Evolutionary conservation across 177 flowering plant species (phyloP).

Genomic region (Vitis hybrid): DNA sequence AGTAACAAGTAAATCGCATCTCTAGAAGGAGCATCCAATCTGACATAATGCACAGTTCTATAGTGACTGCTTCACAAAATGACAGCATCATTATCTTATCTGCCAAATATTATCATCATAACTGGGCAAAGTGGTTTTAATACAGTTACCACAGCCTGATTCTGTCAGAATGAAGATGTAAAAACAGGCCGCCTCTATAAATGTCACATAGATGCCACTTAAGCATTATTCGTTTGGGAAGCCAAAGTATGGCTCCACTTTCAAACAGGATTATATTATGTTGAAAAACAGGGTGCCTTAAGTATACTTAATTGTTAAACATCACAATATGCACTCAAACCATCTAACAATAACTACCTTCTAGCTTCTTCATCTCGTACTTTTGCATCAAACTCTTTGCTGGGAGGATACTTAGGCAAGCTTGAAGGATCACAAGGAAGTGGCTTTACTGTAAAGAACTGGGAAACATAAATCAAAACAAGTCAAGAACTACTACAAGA

Average conservation of each 20-base stretch:
- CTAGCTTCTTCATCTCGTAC: slow-evolving; percentile 91
- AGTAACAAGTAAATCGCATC: not conserved
- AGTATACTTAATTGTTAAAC: not conserved
- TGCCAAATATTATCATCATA: not conserved
- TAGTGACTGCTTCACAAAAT: not conserved
- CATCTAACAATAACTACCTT: slow-evolving; percentile 46
- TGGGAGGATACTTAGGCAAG: slow-evolving; percentile 95
- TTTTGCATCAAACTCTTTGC: slow-evolving; percentile 96
- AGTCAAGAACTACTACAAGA: not conserved
- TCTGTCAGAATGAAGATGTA: not conserved
- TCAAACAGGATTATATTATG: not conserved
- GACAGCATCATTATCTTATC: not conserved
- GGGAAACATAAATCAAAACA: slow-evolving; percentile 14
- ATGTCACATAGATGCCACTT: not conserved
- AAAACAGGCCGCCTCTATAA: not conserved
- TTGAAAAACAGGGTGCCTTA: not conserved
- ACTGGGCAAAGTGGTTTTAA: not conserved
- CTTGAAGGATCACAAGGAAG: slow-evolving; percentile 93
- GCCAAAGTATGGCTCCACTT: not conserved
- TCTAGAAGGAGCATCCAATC: not conserved
- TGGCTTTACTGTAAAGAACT: slow-evolving; percentile 88
- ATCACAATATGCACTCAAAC: too few species aligned
- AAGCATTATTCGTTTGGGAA: not conserved
- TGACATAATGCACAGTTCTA: not conserved
- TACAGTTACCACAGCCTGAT: not conserved